A percentile compares a stretch with the other conserved stretches of the same genome.
These are phyloP conservation scores for Vitis hybrid DNA, from an alignment of 177 flowering plant genomes.

Conservation along the genomic window DNA sequence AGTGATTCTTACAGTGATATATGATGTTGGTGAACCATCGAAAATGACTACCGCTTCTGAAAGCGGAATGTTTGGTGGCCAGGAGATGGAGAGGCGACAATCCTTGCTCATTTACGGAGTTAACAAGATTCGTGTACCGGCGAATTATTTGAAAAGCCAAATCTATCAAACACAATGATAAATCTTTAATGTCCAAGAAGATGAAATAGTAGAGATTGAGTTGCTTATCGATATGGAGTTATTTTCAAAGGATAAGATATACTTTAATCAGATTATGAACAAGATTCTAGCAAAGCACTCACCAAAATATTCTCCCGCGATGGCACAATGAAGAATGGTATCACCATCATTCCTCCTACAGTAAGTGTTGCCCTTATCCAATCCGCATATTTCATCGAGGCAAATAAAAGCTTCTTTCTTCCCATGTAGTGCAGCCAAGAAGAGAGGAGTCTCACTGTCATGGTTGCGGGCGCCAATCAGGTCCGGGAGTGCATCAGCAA, in stretches of 20 bases:
- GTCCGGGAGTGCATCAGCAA: conserved; percentile 3
- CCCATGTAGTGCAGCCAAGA: conserved; percentile 41
- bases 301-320: conserved; percentile 42
- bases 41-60: conserved; percentile 31
- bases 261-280: neutral
- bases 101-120: conserved; percentile 29
- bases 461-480: conserved; percentile 24
- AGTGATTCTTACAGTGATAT: conserved; percentile 31
- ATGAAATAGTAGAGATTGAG: neutral
- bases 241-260: no score
- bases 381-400: conserved; percentile 11
- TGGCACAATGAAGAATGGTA: conserved; percentile 45
- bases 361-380: neutral
- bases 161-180: conserved; percentile 11
- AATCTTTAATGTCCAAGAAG: neutral
- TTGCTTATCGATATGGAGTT: neutral
- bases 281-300: neutral
- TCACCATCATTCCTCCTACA: conserved; percentile 36
- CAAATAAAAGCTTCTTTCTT: conserved; percentile 29
- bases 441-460: conserved; percentile 41
- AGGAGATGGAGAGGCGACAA: conserved; percentile 38
- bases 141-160: conserved; percentile 36
- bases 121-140: conserved; percentile 21
- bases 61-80: conserved; percentile 30
- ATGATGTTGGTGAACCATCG: conserved; percentile 10